Evolutionary conservation across 352 stramenopile genomes (phyloP).

Genomic region (Globisporangium solare): DNA sequence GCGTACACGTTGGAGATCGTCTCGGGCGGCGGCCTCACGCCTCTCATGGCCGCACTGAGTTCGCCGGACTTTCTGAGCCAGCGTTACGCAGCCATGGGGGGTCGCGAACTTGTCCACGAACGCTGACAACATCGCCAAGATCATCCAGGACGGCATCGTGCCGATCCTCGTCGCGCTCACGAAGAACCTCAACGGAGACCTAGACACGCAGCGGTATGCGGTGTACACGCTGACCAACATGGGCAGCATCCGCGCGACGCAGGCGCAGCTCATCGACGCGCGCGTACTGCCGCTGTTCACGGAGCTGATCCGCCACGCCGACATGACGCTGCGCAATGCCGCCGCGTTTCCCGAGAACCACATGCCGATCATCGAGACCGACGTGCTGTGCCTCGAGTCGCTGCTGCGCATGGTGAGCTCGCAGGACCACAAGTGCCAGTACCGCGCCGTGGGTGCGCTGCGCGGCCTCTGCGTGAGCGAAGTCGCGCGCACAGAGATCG

Average conservation of each 20-base stretch:
- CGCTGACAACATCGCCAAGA: constrained; percentile 84
- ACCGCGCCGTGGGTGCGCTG: constrained; percentile 87
- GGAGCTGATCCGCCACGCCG: constrained; percentile 66
- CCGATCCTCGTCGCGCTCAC: constrained; percentile 85
- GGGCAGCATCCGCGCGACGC: constrained; percentile 76
- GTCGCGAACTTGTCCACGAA: constrained; percentile 95
- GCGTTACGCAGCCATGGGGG: constrained; percentile 93
- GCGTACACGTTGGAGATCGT: constrained; percentile 92
- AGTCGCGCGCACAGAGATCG: constrained; percentile 84
- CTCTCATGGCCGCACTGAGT: constrained; percentile 86
- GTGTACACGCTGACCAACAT: constrained; percentile 94
- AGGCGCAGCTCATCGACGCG: constrained; percentile 78
- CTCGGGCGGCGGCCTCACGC: constrained; percentile 83
- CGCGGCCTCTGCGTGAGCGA: constrained; percentile 90
- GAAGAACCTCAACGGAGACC: constrained; percentile 80
- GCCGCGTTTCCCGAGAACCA: constrained; percentile 91
- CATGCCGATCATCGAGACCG: constrained; percentile 61
- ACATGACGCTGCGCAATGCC: constrained; percentile 85
- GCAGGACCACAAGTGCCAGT: constrained; percentile 81
- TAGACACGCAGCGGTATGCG: constrained; percentile 92
- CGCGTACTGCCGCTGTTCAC: constrained; percentile 69
- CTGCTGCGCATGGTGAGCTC: constrained; percentile 53
- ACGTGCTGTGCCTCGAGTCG: constrained; percentile 38
- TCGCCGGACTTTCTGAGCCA: constrained; percentile 91
- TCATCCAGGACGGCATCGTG: constrained; percentile 88